Percentiles rank a stretch among this genome's conserved stretches.
Conservation (phyloP, 2,329 filamentous ascomycete species). For the Cladophialophora carrionii region DNA sequence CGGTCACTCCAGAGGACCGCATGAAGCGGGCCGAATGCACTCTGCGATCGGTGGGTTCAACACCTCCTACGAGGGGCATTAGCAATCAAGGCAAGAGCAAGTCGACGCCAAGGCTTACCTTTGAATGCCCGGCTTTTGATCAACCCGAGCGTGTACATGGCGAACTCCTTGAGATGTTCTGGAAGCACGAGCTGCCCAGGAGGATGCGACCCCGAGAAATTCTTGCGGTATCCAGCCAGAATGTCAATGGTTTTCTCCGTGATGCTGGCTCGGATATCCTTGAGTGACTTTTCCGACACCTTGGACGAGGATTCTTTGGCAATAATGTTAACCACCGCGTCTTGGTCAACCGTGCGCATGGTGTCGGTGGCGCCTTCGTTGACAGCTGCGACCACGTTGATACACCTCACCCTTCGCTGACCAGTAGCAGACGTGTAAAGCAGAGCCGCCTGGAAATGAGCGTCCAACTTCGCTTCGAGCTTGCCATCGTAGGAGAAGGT, state of each 20-base stretch:
- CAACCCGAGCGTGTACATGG: conserved; percentile 91
- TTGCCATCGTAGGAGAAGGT: conserved; percentile 96
- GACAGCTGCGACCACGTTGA: conserved; percentile 89
- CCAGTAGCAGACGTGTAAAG: conserved; percentile 91
- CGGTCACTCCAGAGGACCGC: conserved; percentile 80
- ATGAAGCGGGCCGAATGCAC: conserved; percentile 91
- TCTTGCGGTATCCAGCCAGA: conserved; percentile 86
- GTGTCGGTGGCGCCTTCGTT: conserved; percentile 79
- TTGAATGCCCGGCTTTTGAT: conserved; percentile 93
- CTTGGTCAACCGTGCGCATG: conserved; percentile 94
- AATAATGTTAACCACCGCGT: conserved; percentile 83
- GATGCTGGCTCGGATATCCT: conserved; percentile 80
- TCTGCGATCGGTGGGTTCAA: conserved; percentile 85
- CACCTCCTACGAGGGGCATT: conserved; percentile 61
- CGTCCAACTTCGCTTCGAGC: conserved; percentile 93
- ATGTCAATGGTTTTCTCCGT: conserved; percentile 94
- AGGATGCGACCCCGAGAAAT: conserved; percentile 83
- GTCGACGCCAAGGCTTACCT: conserved; percentile 45
- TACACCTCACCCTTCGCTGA: conserved; percentile 86
- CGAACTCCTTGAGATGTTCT: conserved; percentile 92
- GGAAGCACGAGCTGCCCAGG: conserved; percentile 92
- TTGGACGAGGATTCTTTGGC: conserved; percentile 92
- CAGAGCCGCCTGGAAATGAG: conserved; percentile 93
- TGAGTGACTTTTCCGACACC: conserved; percentile 73
- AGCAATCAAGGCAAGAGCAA: not conserved